Evolutionary conservation across 2,329 filamentous ascomycete species (phyloP).

Genomic region (Alternaria dauci): DNA sequence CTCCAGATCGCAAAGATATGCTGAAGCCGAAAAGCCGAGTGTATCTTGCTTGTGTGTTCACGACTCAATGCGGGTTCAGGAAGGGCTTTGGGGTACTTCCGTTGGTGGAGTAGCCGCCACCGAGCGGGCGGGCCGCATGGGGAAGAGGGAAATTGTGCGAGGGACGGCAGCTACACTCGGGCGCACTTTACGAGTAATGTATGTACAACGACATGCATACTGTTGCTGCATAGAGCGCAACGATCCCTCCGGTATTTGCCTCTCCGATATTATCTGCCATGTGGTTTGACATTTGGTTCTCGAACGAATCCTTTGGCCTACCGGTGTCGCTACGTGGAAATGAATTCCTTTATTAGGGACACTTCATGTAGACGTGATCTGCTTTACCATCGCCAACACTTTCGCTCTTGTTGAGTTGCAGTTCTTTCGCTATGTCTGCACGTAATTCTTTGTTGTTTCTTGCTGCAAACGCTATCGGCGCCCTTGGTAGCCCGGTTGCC

Average conservation of each 20-base stretch:
- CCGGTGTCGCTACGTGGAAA: not conserved
- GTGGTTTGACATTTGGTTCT: not conserved
- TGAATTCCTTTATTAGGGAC: not conserved
- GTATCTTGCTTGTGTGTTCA: not conserved
- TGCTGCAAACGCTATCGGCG: slow-evolving; percentile 7
- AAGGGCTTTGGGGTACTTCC: not conserved
- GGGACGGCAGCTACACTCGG: not conserved
- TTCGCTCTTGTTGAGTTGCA: not conserved
- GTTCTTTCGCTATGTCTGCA: slow-evolving; percentile 12
- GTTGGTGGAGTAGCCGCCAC: not conserved
- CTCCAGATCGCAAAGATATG: not conserved
- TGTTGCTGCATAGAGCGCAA: not conserved
- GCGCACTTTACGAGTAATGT: not conserved
- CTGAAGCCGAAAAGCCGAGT: not conserved
- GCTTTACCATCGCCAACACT: not conserved
- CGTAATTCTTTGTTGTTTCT: slow-evolving; percentile 2
- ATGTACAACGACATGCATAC: not conserved
- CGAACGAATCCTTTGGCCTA: not conserved
- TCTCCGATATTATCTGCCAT: not conserved
- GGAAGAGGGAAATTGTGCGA: not conserved
- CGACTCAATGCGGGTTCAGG: not conserved
- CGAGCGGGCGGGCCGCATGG: not conserved
- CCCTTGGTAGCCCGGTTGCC: slow-evolving; percentile 8
- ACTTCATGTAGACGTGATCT: not conserved
- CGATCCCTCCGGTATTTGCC: not conserved